Base-by-base conservation (phyloP, 176 grass and related monocot genomes). In the Juncus effusus region DNA sequence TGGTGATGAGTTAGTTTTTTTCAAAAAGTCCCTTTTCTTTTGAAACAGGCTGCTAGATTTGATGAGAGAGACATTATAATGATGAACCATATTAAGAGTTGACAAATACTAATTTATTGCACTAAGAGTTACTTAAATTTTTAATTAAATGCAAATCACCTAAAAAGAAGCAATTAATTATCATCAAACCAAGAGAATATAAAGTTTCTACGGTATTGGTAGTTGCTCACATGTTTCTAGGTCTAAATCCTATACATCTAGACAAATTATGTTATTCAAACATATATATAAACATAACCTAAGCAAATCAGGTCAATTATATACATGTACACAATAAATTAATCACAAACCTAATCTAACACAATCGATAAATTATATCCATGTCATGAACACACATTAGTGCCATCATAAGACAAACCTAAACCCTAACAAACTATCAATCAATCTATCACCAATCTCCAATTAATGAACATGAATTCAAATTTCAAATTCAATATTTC, bases 401-500 rank as follows among this genome's bases (percentile, higher is more conserved):
- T 38, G 41, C 49, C 42, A 39, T 51, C 12, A 28, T 28, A 4
- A 65, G 53, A 14, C 14, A 19, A 76, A 12, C 14, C 73, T 56
- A 76, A 57, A 76, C 13, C 36, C 73, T 76, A 76, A 37, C 73
- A 76, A 65, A 76, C 64, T 55, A 40, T 47, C 44, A 47, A 47
- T 47, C 44, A 47, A 47, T 47, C 9, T 39, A 56, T 16, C 13
- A 40, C 37, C 51, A 65, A 76, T 54, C 3, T 36, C 14, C 38
- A 54, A 63, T 61, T 52, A 38, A 28, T 51, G 37, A 53, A 52
- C 45, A 68, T 53, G 60, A 65, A 40, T 58, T 42, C 51, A 39
- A 42, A 45, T 44, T 45, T 8, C 37, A 40, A 40, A 3, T 65
- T 76, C 37, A 76, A 45, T 76, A 76, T 7, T 76, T 76, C 73